Evolutionary conservation across 805 yeast species (phyloP), one percentile per base, ranked within the genome.

Genomic region (Tetrapisispora iriomotensis): DNA sequence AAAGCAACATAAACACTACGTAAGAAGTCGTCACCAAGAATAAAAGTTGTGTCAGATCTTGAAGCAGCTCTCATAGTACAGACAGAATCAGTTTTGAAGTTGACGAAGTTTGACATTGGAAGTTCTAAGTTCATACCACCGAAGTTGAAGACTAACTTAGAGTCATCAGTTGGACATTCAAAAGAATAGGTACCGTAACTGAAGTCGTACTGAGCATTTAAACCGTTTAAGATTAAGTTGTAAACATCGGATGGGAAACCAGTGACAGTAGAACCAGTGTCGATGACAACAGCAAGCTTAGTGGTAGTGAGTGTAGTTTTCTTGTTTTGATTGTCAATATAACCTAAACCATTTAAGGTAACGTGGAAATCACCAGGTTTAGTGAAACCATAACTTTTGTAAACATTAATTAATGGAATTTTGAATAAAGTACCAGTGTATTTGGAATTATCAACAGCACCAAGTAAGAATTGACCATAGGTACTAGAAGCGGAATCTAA

Each of bases 1-100:
- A 71, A 78, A 13, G 78, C 84, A 21, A 76, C 67, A 55, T 79
- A 81, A 2, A 79, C 78, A 41, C 72, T 67, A 37, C 77, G 64
- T 45, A 78, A 61, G 48, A 77, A 68, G 44, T 68, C 65, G 53
- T 75, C 82, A 35, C 83, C 84, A 30, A 78, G 59, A 34, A 74
- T 62, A 22, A 33, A 33, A 8, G 67, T 52, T 5, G 37, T 32
- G 19, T 40, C 7, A 53, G 44, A 25, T 60, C 45, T 27, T 45
- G 45, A 12, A 54, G 56, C 8, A 51, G 73, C 43, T 8, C 72
- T 75, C 25, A 74, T 46, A 4, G 65, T 67, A 61, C 79, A 75
- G 14, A 58, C 54, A 27, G 42, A 36, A 17, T 30, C 32, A 29
- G 29, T 27, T 13, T 48, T 34, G 10, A 29, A 31, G 21, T 61